A percentile compares a stretch with the other conserved stretches of the same genome.
Conservation (phyloP, 108 stramenopile species). For the Nitzschia inconspicua region DNA sequence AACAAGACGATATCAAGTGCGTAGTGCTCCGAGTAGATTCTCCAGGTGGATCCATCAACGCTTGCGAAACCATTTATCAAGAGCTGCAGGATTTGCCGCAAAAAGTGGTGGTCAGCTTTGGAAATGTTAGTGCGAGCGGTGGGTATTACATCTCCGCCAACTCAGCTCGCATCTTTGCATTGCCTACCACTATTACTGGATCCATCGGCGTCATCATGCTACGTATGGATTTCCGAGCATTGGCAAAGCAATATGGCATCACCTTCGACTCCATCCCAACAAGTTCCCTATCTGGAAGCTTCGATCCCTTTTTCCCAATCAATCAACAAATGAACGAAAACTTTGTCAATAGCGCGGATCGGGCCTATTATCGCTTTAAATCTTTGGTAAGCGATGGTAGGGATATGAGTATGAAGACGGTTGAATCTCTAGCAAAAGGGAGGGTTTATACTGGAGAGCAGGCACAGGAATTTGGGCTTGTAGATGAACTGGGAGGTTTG, state of each 20-base stretch:
- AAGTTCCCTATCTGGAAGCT: constrained; percentile 47
- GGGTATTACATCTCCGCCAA: constrained; percentile 75
- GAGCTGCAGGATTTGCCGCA: constrained; percentile 50
- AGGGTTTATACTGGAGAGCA: constrained; percentile 77
- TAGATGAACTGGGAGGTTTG: constrained; percentile 73
- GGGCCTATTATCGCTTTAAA: constrained; percentile 70
- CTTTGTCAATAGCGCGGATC: constrained; percentile 37
- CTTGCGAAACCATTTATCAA: constrained; percentile 72
- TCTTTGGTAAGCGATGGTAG: constrained; percentile 53
- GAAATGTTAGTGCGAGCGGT: constrained; percentile 73
- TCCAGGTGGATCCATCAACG: constrained; percentile 61
- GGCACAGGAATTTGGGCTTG: constrained; percentile 60
- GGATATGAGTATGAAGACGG: constrained; percentile 38
- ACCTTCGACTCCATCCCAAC: constrained; percentile 49
- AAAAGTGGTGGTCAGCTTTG: constrained; percentile 61
- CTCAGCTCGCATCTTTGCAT: constrained; percentile 65
- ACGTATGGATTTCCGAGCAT: constrained; percentile 58
- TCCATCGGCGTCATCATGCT: constrained; percentile 78
- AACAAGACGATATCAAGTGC: constrained; percentile 47
- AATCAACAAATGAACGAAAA: constrained; percentile 55
- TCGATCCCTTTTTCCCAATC: constrained; percentile 52
- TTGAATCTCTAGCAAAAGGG: constrained; percentile 66
- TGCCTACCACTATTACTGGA: constrained; percentile 66
- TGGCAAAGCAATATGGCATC: constrained; percentile 61
- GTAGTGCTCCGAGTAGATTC: constrained; percentile 69